phyloP scores from a whole-genome alignment of 495 filamentous ascomycete genomes.

The Annulohypoxylon bovei region DNA sequence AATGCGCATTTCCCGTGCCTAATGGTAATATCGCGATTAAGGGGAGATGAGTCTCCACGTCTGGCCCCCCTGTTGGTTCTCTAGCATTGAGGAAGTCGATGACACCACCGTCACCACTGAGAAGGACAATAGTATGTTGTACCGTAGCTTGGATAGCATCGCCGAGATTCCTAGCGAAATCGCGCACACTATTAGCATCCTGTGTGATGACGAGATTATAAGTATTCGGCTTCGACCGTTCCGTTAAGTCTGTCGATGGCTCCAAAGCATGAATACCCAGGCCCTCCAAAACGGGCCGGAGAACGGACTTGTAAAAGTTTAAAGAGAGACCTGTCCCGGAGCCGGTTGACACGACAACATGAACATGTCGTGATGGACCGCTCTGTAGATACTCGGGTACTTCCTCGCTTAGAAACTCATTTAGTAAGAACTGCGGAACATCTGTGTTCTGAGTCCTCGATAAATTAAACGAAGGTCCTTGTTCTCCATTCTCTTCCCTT shows the following conservation, averaged over 20 bases:
- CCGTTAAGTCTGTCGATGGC: background rate
- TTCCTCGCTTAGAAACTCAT: slow-evolving; percentile 42
- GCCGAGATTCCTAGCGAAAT: slow-evolving; percentile 65
- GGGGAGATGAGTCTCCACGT: slow-evolving; percentile 50
- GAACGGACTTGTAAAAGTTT: slow-evolving; percentile 62
- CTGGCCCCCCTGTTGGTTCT: background rate
- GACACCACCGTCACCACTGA: slow-evolving; percentile 88
- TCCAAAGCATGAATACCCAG: slow-evolving; percentile 34
- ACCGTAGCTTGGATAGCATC: slow-evolving; percentile 45
- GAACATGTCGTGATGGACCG: slow-evolving; percentile 48
- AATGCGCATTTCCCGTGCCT: slow-evolving; percentile 91
- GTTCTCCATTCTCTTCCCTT: slow-evolving; percentile 36
- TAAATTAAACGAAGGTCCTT: slow-evolving; percentile 44
- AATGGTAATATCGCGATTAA: slow-evolving; percentile 74
- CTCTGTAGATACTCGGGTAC: slow-evolving; percentile 51
- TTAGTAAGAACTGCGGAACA: slow-evolving; percentile 48
- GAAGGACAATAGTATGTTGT: slow-evolving; percentile 69
- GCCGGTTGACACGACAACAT: slow-evolving; percentile 76
- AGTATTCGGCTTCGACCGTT: slow-evolving; percentile 30
- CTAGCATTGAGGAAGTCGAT: slow-evolving; percentile 77
- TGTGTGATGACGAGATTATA: slow-evolving; percentile 68
- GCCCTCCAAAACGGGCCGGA: slow-evolving; percentile 67
- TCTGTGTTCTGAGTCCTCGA: slow-evolving; percentile 22
- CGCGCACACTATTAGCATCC: slow-evolving; percentile 65
- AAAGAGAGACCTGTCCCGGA: slow-evolving; percentile 75